phyloP scores from a whole-genome alignment of 306 rosid species.

The Quercus aquifolioides region DNA sequence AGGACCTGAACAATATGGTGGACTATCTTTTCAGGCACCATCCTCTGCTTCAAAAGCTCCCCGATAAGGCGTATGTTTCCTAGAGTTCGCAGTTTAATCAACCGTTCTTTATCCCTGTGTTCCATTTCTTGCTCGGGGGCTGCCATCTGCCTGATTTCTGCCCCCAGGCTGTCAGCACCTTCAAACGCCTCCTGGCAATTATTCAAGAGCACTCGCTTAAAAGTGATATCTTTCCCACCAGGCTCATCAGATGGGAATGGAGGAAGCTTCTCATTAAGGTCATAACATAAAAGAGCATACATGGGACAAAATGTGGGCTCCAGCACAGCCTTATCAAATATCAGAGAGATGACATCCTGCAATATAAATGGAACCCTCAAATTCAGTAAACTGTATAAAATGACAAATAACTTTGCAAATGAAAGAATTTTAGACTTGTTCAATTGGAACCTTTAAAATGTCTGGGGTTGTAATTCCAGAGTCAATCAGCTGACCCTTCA shows the following conservation, averaged over 20 bases:
- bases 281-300: too few species aligned
- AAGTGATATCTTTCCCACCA: too few species aligned
- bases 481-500: constrained; percentile 36
- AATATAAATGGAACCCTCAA: too few species aligned
- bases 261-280: too few species aligned
- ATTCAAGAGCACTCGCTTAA: not conserved
- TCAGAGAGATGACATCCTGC: too few species aligned
- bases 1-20: constrained; percentile 46
- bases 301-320: too few species aligned
- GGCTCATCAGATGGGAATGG: too few species aligned
- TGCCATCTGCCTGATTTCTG: constrained; percentile 39
- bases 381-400: too few species aligned
- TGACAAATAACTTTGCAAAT: too few species aligned
- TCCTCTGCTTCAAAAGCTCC: constrained; percentile 41
- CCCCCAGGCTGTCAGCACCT: constrained; percentile 33
- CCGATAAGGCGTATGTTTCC: constrained; percentile 48
- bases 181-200: constrained; percentile 46
- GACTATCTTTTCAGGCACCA: constrained; percentile 43
- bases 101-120: constrained; percentile 38
- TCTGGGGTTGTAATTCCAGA: constrained; percentile 30
- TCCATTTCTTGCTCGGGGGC: constrained; percentile 39
- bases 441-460: constrained; percentile 31
- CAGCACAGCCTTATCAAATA: too few species aligned
- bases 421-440: too few species aligned
- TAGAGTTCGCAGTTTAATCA: constrained; percentile 36